Evolutionary conservation across 192 early-diverging fungal species (phyloP), one percentile per base, ranked within the genome.

Genomic region (Umbelopsis sp.): DNA sequence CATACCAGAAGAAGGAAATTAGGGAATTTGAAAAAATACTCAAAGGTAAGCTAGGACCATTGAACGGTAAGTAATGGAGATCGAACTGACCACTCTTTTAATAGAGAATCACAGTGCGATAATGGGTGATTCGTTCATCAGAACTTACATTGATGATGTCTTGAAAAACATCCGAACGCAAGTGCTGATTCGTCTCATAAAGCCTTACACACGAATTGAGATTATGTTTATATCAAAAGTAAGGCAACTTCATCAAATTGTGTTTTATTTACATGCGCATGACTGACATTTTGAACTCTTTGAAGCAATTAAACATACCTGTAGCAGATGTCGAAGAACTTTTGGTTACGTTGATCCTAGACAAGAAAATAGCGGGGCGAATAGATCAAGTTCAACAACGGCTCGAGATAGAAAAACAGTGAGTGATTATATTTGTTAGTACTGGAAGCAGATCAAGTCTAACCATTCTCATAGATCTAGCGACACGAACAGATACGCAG

Each of bases 311-410:
- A 49, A 91, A 91, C 66, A 91, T 95, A n/a, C 77, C 91, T 4
- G 74, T 75, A 1, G 77, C 82, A 12, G 93, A 95, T 68, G 93
- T 92, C 10, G 94, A 97, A 71, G 90, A 94, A 25, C 81, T 99
- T 22, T 84, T 99, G 30, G 88, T 97, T 5, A 82, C 82, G 23
- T 82, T 99, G 47, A 96, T 99, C 46, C 78, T 97, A 69, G 95
- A 99, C 81, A 87, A 88, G 69, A 93, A 93, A 47, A 86, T 97
- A 58, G 77, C 82, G 20, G 97, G 91, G 6, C 79, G 81, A 71
- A 96, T 99, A 67, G 95, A 99, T 81, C 97, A 99, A 83, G 89
- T 97, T 23, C 89, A 93, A 69, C 84, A 89, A 51, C 83, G 91
- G 22, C 75, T 95, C 33, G 92, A 92, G 67, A 74, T 95, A 6